Percentiles rank a stretch among this genome's conserved stretches.
These are phyloP conservation scores for Microcyclosporella mali DNA, from an alignment of 2,329 filamentous ascomycete species.

Conservation along the genomic window DNA sequence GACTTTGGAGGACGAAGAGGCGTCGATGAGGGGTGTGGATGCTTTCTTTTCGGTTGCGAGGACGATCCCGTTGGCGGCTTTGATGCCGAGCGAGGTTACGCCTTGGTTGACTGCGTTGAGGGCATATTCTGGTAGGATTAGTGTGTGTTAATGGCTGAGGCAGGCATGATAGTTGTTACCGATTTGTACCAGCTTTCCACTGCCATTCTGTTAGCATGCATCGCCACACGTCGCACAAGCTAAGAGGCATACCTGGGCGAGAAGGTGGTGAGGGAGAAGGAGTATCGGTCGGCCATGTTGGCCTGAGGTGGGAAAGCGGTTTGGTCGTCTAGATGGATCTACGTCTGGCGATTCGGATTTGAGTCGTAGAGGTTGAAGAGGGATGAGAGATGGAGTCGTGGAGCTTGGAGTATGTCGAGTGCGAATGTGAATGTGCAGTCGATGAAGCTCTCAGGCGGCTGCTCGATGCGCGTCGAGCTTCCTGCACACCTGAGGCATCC, in stretches of 20 bases:
- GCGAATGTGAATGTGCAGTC: not conserved
- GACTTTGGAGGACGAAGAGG: slow-evolving; percentile 91
- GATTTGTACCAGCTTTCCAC: slow-evolving; percentile 98
- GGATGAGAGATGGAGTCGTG: not conserved
- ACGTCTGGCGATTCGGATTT: not conserved
- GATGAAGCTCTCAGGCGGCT: slow-evolving; percentile 1
- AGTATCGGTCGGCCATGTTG: slow-evolving; percentile 95
- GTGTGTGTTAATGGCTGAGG: slow-evolving; percentile 1
- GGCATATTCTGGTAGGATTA: slow-evolving; percentile 72
- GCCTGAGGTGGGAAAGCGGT: slow-evolving; percentile 12
- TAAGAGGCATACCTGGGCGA: slow-evolving; percentile 78
- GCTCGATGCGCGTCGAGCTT: not conserved
- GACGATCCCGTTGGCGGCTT: slow-evolving; percentile 98
- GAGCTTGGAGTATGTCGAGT: too few relatives aligned
- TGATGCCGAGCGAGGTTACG: slow-evolving; percentile 96
- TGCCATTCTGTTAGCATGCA: slow-evolving; percentile 39
- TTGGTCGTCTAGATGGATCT: not conserved
- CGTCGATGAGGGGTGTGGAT: slow-evolving; percentile 92
- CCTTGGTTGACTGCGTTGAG: slow-evolving; percentile 98
- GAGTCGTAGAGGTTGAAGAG: not conserved
- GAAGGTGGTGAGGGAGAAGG: slow-evolving; percentile 98
- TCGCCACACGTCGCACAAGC: slow-evolving; percentile 36
- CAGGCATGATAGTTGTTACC: slow-evolving; percentile 46
- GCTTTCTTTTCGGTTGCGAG: slow-evolving; percentile 99
- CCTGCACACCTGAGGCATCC: not conserved